A percentile compares a stretch with the other conserved stretches of the same genome.
These are phyloP conservation scores for Solanum stenotomum DNA, from an alignment of 257 asterid genomes.

Conservation along the genomic window DNA sequence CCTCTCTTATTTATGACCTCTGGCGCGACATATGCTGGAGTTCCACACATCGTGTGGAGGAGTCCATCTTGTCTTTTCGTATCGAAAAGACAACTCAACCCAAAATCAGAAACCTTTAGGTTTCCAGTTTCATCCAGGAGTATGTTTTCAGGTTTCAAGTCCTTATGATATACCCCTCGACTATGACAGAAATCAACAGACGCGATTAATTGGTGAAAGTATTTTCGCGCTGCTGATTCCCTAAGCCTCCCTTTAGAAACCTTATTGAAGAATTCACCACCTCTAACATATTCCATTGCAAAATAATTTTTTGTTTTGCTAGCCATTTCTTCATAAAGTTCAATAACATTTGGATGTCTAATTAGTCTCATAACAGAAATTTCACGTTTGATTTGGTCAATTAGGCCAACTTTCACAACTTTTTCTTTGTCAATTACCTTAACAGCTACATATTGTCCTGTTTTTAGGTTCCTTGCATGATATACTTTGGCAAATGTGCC, in stretches of 20 bases:
- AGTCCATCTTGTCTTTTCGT: too few species aligned
- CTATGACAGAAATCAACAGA: not conserved
- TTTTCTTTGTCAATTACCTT: conserved; percentile 11
- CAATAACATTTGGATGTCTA: not conserved
- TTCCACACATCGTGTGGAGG: too few species aligned
- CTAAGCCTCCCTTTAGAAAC: not conserved
- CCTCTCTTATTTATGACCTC: conserved; percentile 5
- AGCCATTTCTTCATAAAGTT: conserved; percentile 8
- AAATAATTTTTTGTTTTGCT: not conserved
- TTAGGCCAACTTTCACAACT: conserved; percentile 1
- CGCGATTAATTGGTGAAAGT: not conserved
- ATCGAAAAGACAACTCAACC: too few species aligned
- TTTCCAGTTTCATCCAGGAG: not conserved
- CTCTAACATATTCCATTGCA: not conserved
- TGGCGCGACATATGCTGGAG: conserved; percentile 4
- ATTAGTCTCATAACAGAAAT: not conserved
- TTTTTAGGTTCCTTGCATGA: not conserved
- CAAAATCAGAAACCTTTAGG: conserved; percentile 1
- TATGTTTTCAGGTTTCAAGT: not conserved
- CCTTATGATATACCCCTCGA: not conserved
- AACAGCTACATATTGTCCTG: conserved; percentile 2
- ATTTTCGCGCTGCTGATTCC: not conserved
- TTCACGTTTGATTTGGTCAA: conserved; percentile 10
- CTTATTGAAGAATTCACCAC: not conserved
- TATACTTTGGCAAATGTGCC: conserved; percentile 10